Evolutionary conservation across 1,284 basidiomycete species (phyloP), one percentile per base, ranked within the genome.

Genomic region (Cryptococcus sp.): DNA sequence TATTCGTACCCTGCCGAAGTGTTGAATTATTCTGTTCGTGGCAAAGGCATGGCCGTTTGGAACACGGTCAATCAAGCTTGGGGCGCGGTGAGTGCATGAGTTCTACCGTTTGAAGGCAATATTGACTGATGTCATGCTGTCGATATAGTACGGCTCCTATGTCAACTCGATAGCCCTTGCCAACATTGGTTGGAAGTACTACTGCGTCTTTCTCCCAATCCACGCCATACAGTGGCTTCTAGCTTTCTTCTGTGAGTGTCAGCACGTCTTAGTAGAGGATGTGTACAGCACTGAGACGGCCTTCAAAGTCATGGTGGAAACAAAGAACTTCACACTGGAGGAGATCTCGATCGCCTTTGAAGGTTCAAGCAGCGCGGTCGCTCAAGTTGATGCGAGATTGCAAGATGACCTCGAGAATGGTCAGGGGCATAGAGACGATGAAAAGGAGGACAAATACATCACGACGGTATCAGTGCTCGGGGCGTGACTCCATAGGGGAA

Each of bases 281-380:
- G 15, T 19, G 22, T 49, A 5, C 3, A 26, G 17, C 17, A 20
- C 40, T 29, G n/a, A 49, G 38, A 26, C 26, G 29, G 29, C 10
- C 26, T 17, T 17, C 16, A 7, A 57, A 71, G 66, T 63, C 69
- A 78, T 78, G 77, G 75, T 78, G 50, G 78, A 79, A 57, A 78
- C 76, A 19, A 63, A 65, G 39, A 72, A 72, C 7, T 75, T 71
- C 65, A 78, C 77, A 4, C 74, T 79, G 45, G 78, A 79, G 60
- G 76, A 78, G 62, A 69, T 77, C 46, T 65, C 72, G 3, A 60
- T 67, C 16, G 72, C 69, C 1, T 77, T 78, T 58, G 75, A 77
- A 45, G 57, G 57, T 34, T n/a, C 16, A n/a, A 13, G 19, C 7
- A 51, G 51, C 17, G 56, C 50, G 49, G 56, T 57, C 8, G 50